These are phyloP conservation scores for Spatholobus suberectus DNA, from an alignment of 306 rosid genomes.

Conservation along the genomic window DNA sequence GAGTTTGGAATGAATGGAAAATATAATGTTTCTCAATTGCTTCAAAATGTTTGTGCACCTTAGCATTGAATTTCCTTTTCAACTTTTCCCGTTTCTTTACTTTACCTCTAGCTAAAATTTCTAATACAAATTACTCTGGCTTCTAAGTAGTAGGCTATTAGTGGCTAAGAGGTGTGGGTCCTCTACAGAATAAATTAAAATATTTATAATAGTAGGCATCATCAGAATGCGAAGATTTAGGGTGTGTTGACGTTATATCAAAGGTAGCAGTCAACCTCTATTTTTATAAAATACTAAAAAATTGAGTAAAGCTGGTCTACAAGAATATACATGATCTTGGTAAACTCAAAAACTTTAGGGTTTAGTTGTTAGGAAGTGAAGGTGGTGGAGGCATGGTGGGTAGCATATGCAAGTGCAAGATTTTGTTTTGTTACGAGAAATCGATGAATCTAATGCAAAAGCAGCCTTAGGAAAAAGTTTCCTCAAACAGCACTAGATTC, in stretches of 20 bases:
- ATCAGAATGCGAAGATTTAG: conserved; percentile 3
- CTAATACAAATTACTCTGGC: conserved; percentile 1
- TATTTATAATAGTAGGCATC: background rate
- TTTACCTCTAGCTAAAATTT: conserved; percentile 19
- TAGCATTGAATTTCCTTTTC: background rate
- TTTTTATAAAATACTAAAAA: background rate
- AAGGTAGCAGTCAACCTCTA: background rate
- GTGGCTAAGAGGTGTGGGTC: conserved; percentile 30
- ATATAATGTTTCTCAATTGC: conserved; percentile 35
- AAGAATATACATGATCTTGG: conserved; percentile 39
- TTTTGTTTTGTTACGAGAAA: conserved; percentile 58
- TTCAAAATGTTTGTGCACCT: background rate
- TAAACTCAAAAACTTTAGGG: conserved; percentile 46
- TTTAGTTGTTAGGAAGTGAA: conserved; percentile 13
- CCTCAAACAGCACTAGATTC: conserved; percentile 57
- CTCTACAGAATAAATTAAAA: background rate
- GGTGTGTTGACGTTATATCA: background rate
- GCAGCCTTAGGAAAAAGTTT: conserved; percentile 58
- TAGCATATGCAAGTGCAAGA: conserved; percentile 49
- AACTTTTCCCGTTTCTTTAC: conserved; percentile 4
- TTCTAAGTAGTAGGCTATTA: background rate
- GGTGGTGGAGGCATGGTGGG: conserved; percentile 45
- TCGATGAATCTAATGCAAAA: conserved; percentile 50
- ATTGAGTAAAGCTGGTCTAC: conserved; percentile 20
- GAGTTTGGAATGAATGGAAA: conserved; percentile 32